Evolutionary conservation across 2,329 filamentous ascomycete genomes (phyloP).

Genomic region (Penicillium sp.): DNA sequence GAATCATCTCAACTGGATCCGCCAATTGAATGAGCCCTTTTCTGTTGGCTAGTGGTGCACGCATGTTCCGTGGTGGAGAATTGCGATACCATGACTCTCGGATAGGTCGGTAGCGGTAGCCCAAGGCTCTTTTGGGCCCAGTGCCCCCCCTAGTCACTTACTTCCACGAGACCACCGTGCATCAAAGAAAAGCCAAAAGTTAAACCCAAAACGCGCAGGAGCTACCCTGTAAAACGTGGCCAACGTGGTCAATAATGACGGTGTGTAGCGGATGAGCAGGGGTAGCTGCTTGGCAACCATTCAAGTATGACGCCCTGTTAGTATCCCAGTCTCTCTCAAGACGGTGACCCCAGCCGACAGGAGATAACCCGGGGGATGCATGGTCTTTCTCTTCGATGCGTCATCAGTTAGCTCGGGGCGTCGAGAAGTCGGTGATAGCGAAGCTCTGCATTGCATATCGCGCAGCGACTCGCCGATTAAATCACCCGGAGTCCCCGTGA

Average conservation of each 20-base stretch:
- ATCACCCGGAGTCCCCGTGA: constrained; percentile 1
- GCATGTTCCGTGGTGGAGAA: constrained; percentile 9
- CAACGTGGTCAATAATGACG: not conserved
- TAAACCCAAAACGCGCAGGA: not conserved
- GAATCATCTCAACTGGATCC: not conserved
- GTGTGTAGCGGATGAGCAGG: not conserved
- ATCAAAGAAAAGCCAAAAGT: not conserved
- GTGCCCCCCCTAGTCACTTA: not conserved
- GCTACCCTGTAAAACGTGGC: constrained; percentile 3
- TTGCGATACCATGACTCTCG: not conserved
- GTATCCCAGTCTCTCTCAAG: not conserved
- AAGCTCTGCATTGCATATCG: constrained; percentile 21
- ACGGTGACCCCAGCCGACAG: not conserved
- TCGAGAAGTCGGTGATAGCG: constrained; percentile 22
- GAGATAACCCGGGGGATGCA: not conserved
- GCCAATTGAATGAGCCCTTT: not conserved
- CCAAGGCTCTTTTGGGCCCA: constrained; percentile 1
- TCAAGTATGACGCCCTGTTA: not conserved
- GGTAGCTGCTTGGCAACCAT: not conserved
- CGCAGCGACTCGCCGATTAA: constrained; percentile 5
- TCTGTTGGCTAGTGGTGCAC: constrained; percentile 1
- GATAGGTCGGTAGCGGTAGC: constrained; percentile 4
- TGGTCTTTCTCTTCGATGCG: not conserved
- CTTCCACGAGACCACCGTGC: not conserved
- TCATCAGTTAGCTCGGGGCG: not conserved